phyloP scores from a whole-genome alignment of 768 basidiomycete species.

The Mycena amicta region DNA sequence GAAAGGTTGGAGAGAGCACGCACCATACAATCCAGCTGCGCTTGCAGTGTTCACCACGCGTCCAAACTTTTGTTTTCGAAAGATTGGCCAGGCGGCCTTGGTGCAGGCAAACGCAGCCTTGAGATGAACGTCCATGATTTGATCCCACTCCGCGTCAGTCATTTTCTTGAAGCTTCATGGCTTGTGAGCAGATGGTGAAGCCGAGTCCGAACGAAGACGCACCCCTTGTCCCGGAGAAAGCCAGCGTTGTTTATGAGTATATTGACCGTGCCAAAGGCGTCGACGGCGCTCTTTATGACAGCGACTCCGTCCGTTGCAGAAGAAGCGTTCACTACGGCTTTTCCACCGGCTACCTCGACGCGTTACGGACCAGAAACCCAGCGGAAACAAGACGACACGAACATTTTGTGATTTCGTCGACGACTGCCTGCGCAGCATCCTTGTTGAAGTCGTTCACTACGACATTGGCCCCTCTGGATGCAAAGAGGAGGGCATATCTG shows the following conservation, averaged over 20 bases:
- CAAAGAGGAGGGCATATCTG: constrained; percentile 90
- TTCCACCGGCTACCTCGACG: constrained; percentile 94
- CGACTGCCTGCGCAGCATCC: constrained; percentile 87
- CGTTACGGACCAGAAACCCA: too few species aligned
- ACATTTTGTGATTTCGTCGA: constrained; percentile 86
- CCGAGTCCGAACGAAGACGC: too few species aligned
- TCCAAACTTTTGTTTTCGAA: constrained; percentile 94
- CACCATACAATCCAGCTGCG: constrained; percentile 91
- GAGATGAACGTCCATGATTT: constrained; percentile 85
- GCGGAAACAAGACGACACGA: neutral
- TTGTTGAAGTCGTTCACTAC: constrained; percentile 94
- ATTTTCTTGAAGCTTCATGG: constrained; percentile 92
- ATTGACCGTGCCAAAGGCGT: constrained; percentile 82
- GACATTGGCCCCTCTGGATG: constrained; percentile 87
- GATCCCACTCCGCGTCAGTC: constrained; percentile 93
- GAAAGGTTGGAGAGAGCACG: constrained; percentile 20
- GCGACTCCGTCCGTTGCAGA: constrained; percentile 85
- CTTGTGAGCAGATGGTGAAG: too few species aligned
- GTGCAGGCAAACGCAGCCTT: constrained; percentile 93
- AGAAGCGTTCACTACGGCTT: constrained; percentile 86
- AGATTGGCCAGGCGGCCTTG: constrained; percentile 94
- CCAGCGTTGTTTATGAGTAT: constrained; percentile 97
- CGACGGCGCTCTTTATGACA: constrained; percentile 83
- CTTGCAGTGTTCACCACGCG: constrained; percentile 91
- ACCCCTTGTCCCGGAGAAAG: constrained; percentile 83